A percentile compares a stretch with the other conserved stretches of the same genome.
These are phyloP conservation scores for Penicillium expansum DNA, from an alignment of 2,329 filamentous ascomycete genomes.

Conservation along the genomic window DNA sequence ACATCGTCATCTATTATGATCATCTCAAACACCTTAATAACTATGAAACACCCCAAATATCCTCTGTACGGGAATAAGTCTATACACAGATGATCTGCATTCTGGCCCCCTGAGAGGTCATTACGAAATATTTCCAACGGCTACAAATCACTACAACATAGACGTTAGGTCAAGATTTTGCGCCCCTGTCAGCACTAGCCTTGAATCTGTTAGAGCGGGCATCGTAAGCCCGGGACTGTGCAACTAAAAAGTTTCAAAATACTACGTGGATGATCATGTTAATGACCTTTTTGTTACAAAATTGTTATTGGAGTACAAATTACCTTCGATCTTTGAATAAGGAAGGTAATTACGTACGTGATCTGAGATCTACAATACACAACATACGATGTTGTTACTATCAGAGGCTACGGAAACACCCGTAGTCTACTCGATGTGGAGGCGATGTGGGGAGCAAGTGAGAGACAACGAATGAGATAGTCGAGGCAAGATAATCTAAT, in stretches of 20 bases:
- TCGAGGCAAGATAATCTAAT: constrained; percentile 4
- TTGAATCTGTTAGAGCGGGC: background rate
- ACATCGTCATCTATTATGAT: background rate
- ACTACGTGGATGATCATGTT: background rate
- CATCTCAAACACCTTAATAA: background rate
- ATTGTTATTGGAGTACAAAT: background rate
- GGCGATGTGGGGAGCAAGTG: background rate
- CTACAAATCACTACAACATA: background rate
- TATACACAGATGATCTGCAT: background rate
- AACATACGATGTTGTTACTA: background rate
- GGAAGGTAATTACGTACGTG: background rate
- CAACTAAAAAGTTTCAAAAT: background rate
- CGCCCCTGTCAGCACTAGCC: constrained; percentile 1
- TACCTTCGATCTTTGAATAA: no score
- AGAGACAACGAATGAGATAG: constrained; percentile 8
- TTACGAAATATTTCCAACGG: background rate
- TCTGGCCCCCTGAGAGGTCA: background rate
- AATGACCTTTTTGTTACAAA: background rate
- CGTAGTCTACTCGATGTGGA: constrained; percentile 3
- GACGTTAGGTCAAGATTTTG: background rate
- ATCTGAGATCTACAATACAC: background rate
- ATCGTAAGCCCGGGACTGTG: background rate
- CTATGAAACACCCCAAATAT: background rate
- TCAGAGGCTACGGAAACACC: background rate
- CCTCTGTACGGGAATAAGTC: background rate